Percentiles rank a stretch among this genome's conserved stretches.
phyloP scores from a whole-genome alignment of 371 early-diverging fungal species.

The Lichtheimia ornata region DNA sequence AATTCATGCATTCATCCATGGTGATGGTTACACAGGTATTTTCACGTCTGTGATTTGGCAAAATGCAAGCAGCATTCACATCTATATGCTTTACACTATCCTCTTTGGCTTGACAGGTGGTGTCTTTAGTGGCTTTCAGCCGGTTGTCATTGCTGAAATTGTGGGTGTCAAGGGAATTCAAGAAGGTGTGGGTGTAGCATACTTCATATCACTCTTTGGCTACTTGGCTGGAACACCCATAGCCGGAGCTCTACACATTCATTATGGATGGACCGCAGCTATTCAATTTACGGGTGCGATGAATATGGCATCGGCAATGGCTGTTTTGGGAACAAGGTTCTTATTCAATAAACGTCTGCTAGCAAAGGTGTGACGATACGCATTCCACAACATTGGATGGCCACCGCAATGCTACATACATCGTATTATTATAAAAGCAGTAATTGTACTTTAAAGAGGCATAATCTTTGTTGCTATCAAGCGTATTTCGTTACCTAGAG shows the following conservation, averaged over 20 bases:
- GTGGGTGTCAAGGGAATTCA: constrained; percentile 47
- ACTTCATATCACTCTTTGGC: neutral
- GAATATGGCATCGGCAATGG: constrained; percentile 14
- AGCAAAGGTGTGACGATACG: too few species aligned
- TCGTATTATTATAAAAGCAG: too few species aligned
- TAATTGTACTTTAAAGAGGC: too few species aligned
- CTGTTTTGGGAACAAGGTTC: neutral
- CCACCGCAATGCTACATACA: too few species aligned
- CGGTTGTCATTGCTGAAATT: constrained; percentile 50
- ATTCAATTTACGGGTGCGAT: constrained; percentile 50
- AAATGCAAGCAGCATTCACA: constrained; percentile 51
- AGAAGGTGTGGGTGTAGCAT: constrained; percentile 27
- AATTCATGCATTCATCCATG: too few species aligned
- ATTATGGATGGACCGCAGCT: constrained; percentile 41
- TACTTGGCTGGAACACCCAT: constrained; percentile 45
- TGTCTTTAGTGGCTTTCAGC: constrained; percentile 49
- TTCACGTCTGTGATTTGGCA: constrained; percentile 63
- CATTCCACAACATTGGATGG: too few species aligned
- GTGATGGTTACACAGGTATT: too few species aligned
- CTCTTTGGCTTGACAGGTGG: constrained; percentile 58
- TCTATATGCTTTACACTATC: constrained; percentile 27
- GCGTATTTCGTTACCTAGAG: too few species aligned
- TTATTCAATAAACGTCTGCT: too few species aligned
- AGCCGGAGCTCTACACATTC: constrained; percentile 39
- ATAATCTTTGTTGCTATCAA: too few species aligned